A percentile compares a stretch with the other conserved stretches of the same genome.
Conservation (phyloP, 108 stramenopile species). For the Conticribra guillardii region DNA sequence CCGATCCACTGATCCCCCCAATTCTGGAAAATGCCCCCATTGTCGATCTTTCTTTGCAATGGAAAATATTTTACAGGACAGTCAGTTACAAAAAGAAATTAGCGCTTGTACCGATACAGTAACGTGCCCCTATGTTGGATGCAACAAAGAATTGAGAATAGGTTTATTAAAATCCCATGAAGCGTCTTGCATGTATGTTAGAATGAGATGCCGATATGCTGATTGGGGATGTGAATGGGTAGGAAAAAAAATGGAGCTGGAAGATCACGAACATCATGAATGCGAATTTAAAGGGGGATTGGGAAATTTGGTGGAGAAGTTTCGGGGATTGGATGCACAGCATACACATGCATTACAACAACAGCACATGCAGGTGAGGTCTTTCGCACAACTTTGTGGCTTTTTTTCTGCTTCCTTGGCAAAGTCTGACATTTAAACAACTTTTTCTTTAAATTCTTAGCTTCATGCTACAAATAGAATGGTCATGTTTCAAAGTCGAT, state of each 20-base stretch:
- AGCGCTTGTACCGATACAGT: conserved; percentile 17
- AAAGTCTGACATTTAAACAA: too few species aligned
- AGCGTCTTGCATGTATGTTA: conserved; percentile 19
- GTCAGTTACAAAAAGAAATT: conserved; percentile 20
- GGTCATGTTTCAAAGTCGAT: neutral
- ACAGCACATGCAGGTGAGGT: conserved; percentile 6
- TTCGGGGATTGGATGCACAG: neutral
- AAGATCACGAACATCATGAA: conserved; percentile 21
- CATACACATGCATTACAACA: neutral
- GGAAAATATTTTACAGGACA: conserved; percentile 21
- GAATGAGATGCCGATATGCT: conserved; percentile 30
- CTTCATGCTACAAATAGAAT: neutral
- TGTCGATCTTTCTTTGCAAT: conserved; percentile 28
- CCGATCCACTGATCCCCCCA: conserved; percentile 1
- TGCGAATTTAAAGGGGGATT: conserved; percentile 3
- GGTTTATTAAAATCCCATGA: conserved; percentile 26
- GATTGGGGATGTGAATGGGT: conserved; percentile 52
- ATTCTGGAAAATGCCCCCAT: conserved; percentile 40
- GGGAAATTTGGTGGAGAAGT: conserved; percentile 7
- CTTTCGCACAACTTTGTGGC: neutral
- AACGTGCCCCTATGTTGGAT: conserved; percentile 39
- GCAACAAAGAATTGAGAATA: conserved; percentile 13
- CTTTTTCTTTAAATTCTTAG: too few species aligned
- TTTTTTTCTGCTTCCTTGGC: neutral
- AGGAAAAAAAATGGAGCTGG: conserved; percentile 24